Base-by-base conservation (phyloP, 2,329 filamentous ascomycete species). In the Lecanicillium sp. region DNA sequence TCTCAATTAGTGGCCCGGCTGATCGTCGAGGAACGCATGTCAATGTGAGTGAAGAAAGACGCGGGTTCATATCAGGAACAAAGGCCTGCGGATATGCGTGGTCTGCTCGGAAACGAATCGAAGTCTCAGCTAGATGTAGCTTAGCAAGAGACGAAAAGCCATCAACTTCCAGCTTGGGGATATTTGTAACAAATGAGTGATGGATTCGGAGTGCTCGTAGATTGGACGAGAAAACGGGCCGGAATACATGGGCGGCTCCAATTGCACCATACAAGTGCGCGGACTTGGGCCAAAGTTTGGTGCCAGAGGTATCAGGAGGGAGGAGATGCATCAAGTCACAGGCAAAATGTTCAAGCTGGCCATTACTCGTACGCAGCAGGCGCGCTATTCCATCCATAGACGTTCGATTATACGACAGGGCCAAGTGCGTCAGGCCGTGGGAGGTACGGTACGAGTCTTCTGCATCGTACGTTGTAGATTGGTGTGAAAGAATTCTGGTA, bases 141-240 rank as follows among this genome's bases (percentile, higher is more conserved):
- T 60, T 51, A 8, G 57, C 53, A 41, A 63, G 46, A 3, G 52
- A 45, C 3, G 63, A 60, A 4, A 68, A 47, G 9, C 55, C 56
- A 1, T 60, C 54, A 7, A 60, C 53, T 4, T 59, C 43, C 4
- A 77, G 45, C 0, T 66, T 68, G 2, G 69, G 70, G 8, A 74
- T 60, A 29, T 67, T 64, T 0, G 77, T 81, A 5, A 80, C 65
- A 2, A 79, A 46, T 0, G 75, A 80, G 50, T 81, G 77, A 37
- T 81, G 77, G 5, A 78, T 58, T 11, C 70, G 66, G 2, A 80
- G 54, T 2, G 58, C 59, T 22, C 69, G 66, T 4, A 80, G 57
- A 44, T 73, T 73, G 1, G 70, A 67, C 2, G 71, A 73, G 36
- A 71, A 56, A 0, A 71, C 65, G 1, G 74, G 73, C 0, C 74